A percentile compares a stretch with the other conserved stretches of the same genome.
phyloP scores from a whole-genome alignment of 2,329 filamentous ascomycete species.

The Aspergillus transmontanensis region DNA sequence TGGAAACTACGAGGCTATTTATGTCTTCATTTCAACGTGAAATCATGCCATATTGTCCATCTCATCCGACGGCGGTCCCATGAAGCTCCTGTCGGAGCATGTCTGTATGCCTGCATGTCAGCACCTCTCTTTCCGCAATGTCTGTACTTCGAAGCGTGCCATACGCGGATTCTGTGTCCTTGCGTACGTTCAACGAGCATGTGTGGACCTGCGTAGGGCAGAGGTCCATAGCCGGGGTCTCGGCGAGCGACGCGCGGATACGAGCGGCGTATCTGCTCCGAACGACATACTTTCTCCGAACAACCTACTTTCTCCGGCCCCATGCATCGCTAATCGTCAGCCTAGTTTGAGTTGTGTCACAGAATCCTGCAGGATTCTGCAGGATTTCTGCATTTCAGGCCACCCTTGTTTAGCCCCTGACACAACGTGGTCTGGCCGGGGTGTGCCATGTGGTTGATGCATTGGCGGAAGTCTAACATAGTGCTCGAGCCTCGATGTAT shows the following conservation, averaged over 20 bases:
- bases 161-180: not conserved
- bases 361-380: not conserved
- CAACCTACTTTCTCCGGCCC: not conserved
- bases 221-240: not conserved
- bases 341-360: not conserved
- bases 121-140: not conserved
- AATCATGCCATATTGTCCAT: not conserved
- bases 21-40: not conserved
- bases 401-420: not conserved
- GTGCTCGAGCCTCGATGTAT: not conserved
- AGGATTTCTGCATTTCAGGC: not conserved
- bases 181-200: not conserved
- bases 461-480: not conserved
- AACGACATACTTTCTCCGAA: not conserved
- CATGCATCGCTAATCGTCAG: not conserved
- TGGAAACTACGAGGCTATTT: not conserved
- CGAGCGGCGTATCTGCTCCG: not conserved
- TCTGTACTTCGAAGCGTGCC: not conserved
- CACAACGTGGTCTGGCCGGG: not conserved
- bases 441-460: not conserved
- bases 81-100: not conserved
- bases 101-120: not conserved
- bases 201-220: not conserved
- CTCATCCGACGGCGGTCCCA: not conserved
- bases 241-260: not conserved